Percentiles rank a stretch among this genome's conserved stretches.
Evolutionary conservation across 2,329 filamentous ascomycete genomes (phyloP).

Genomic region (Aureobasidium sp.): DNA sequence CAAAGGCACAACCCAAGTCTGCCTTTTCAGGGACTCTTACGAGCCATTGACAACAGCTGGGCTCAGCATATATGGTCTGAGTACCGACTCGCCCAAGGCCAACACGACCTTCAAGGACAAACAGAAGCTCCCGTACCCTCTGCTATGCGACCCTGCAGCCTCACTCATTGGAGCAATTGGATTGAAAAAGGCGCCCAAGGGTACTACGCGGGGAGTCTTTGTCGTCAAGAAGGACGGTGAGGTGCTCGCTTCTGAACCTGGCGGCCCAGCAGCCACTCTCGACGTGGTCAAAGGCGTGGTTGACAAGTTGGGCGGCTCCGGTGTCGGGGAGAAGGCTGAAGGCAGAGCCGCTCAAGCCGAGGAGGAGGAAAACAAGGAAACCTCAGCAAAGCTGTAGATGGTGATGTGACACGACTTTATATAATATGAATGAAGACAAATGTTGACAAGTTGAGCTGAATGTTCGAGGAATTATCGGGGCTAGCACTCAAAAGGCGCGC

Average conservation of each 20-base stretch:
- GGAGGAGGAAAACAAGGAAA: conserved; percentile 22
- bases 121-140: conserved; percentile 78
- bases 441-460: neutral
- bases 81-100: conserved; percentile 77
- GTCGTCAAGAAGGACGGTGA: conserved; percentile 63
- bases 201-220: conserved; percentile 81
- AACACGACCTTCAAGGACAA: conserved; percentile 92
- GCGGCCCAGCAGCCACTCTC: conserved; percentile 70
- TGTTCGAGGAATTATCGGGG: neutral
- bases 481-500: neutral
- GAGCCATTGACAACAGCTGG: conserved; percentile 67
- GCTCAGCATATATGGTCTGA: conserved; percentile 83
- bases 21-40: conserved; percentile 85
- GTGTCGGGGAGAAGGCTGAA: conserved; percentile 31
- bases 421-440: neutral
- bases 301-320: conserved; percentile 34
- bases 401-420: neutral
- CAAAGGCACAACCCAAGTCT: conserved; percentile 84
- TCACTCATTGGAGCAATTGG: conserved; percentile 79
- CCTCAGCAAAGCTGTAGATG: conserved; percentile 8
- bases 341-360: conserved; percentile 24
- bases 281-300: conserved; percentile 69
- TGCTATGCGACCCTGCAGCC: conserved; percentile 73
- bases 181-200: conserved; percentile 76
- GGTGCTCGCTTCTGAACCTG: conserved; percentile 66